A percentile compares a stretch with the other conserved stretches of the same genome.
Evolutionary conservation across 345 rosid genomes (phyloP).

Genomic region (Psidium guajava): DNA sequence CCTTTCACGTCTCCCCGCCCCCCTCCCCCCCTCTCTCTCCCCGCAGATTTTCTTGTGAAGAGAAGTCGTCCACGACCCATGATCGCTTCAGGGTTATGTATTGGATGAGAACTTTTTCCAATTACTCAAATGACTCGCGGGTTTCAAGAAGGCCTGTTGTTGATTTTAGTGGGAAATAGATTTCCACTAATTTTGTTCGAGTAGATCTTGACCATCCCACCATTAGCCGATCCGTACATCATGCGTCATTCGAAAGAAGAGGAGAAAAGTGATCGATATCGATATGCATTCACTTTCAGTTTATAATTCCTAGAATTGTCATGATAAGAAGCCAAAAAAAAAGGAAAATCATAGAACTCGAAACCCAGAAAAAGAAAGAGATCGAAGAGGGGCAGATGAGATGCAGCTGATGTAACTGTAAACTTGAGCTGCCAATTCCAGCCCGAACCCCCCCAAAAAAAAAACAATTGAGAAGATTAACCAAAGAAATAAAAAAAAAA

Average conservation of each 20-base stretch:
- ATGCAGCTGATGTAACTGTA: not conserved
- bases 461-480: no score
- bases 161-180: not conserved
- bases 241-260: not conserved
- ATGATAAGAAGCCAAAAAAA: no score
- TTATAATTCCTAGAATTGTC: not conserved
- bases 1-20: not conserved
- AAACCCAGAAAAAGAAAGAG: not conserved
- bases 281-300: not conserved
- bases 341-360: not conserved
- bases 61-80: not conserved
- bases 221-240: not conserved
- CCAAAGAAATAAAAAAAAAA: no score
- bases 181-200: not conserved
- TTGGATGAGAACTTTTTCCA: not conserved
- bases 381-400: not conserved
- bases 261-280: not conserved
- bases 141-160: not conserved
- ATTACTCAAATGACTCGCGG: not conserved
- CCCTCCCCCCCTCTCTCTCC: not conserved
- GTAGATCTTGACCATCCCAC: not conserved
- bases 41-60: not conserved
- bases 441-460: not conserved
- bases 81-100: not conserved
- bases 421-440: not conserved